Percentiles rank a stretch among this genome's conserved stretches.
Evolutionary conservation across 139 green algal species (phyloP).

Genomic region (Klebsormidium nitens): DNA sequence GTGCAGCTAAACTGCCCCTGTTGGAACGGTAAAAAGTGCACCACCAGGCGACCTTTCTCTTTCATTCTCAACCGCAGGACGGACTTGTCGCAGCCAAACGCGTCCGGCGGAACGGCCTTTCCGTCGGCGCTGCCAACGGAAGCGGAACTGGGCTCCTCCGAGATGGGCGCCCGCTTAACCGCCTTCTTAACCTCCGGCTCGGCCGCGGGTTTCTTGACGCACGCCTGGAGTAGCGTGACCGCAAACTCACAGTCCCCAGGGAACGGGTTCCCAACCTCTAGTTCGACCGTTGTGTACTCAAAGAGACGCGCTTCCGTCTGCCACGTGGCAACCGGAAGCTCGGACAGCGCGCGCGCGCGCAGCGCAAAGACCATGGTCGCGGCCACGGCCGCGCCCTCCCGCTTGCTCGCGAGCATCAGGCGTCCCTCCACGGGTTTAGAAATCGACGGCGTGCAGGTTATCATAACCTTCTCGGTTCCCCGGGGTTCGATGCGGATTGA

Average conservation of each 20-base stretch:
- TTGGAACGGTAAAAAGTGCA: too few species aligned
- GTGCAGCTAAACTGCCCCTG: too few species aligned
- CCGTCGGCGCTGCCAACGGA: too few species aligned
- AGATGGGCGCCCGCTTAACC: too few species aligned
- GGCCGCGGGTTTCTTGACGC: too few species aligned
- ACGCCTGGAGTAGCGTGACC: too few species aligned
- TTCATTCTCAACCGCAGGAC: too few species aligned
- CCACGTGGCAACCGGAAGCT: conserved; percentile 51
- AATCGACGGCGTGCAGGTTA: conserved; percentile 43
- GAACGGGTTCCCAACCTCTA: conserved; percentile 67
- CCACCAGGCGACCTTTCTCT: too few species aligned
- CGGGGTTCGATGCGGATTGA: conserved; percentile 57
- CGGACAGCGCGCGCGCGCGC: conserved; percentile 38
- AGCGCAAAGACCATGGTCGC: conserved; percentile 68
- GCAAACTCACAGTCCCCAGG: conserved; percentile 56
- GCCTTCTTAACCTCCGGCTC: too few species aligned
- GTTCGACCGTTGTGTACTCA: conserved; percentile 57
- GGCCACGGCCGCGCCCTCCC: conserved; percentile 45
- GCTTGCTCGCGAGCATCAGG: conserved; percentile 28
- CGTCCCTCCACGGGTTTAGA: conserved; percentile 24
- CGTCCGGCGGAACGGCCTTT: too few species aligned
- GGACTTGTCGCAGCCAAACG: too few species aligned
- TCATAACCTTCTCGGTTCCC: conserved; percentile 25
- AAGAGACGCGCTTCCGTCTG: conserved; percentile 49
- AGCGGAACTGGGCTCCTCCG: too few species aligned